These are phyloP conservation scores for Lipomyces yarrowii DNA, from an alignment of 1,139 yeast species.

Conservation along the genomic window DNA sequence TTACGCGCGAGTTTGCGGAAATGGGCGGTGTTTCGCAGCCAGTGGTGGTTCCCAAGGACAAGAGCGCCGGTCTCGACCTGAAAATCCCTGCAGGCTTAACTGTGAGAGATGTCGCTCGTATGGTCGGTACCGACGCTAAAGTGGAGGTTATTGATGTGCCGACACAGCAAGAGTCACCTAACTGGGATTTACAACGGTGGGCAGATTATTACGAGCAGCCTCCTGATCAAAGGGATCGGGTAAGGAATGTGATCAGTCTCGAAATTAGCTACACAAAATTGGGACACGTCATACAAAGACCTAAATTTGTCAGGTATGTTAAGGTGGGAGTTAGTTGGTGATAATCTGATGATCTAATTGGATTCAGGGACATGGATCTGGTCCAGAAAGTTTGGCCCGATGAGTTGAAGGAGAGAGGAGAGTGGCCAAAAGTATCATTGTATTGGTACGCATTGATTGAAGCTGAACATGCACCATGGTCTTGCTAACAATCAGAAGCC, in stretches of 20 bases:
- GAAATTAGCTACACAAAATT: slow-evolving; percentile 67
- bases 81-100: slow-evolving; percentile 51
- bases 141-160: slow-evolving; percentile 85
- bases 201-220: slow-evolving; percentile 63
- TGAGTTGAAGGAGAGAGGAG: slow-evolving; percentile 39
- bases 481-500: slow-evolving; percentile 44
- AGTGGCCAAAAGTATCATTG: slow-evolving; percentile 66
- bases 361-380: slow-evolving; percentile 57
- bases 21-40: slow-evolving; percentile 45
- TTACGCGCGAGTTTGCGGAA: slow-evolving; percentile 48
- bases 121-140: slow-evolving; percentile 63
- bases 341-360: neutral
- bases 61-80: slow-evolving; percentile 47
- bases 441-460: slow-evolving; percentile 44
- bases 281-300: slow-evolving; percentile 59
- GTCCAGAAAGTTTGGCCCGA: slow-evolving; percentile 68
- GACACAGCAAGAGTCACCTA: slow-evolving; percentile 62
- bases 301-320: slow-evolving; percentile 54
- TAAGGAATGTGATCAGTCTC: slow-evolving; percentile 77
- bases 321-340: neutral
- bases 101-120: slow-evolving; percentile 59
- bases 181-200: slow-evolving; percentile 79
- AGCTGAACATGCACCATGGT: neutral
- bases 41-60: slow-evolving; percentile 43
- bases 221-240: slow-evolving; percentile 58